Evolutionary conservation across 2,329 filamentous ascomycete species (phyloP).

Genomic region (Zymoseptoria pseudotritici): DNA sequence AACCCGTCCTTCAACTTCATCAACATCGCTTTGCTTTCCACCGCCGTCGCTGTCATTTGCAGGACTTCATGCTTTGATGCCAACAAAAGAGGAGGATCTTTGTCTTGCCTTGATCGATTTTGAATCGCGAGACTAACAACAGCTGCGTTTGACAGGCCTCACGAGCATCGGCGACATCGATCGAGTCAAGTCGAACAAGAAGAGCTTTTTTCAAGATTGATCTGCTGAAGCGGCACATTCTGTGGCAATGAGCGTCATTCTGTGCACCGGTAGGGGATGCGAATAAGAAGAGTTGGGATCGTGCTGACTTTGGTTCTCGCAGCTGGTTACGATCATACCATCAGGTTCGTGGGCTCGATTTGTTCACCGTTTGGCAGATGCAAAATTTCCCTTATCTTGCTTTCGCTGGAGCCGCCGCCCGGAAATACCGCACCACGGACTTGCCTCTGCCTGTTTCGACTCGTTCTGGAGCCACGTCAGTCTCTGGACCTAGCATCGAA

Average conservation of each 20-base stretch:
- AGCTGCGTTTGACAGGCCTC: not conserved
- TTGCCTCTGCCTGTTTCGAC: not conserved
- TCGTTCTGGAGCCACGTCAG: not conserved
- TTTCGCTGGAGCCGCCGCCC: not conserved
- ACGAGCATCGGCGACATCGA: not conserved
- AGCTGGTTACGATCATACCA: conserved; percentile 69
- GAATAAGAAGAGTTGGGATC: not conserved
- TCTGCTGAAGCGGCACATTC: not conserved
- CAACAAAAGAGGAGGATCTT: not conserved
- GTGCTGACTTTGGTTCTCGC: conserved; percentile 7
- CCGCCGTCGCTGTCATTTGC: not conserved
- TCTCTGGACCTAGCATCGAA: not conserved
- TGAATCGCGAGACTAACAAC: not conserved
- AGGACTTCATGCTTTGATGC: not conserved
- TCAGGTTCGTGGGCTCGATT: conserved; percentile 47
- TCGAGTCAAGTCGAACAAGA: not conserved
- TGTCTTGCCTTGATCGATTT: not conserved
- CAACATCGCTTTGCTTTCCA: not conserved
- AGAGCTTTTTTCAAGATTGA: not conserved
- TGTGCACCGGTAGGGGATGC: conserved; percentile 48
- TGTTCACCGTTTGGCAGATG: not conserved
- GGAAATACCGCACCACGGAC: not conserved
- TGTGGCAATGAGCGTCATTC: conserved; percentile 54
- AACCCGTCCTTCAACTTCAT: not conserved
- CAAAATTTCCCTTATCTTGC: not conserved